Evolutionary conservation across 192 early-diverging fungal species (phyloP), one percentile per base, ranked within the genome.

Genomic region (Gigaspora rosea): DNA sequence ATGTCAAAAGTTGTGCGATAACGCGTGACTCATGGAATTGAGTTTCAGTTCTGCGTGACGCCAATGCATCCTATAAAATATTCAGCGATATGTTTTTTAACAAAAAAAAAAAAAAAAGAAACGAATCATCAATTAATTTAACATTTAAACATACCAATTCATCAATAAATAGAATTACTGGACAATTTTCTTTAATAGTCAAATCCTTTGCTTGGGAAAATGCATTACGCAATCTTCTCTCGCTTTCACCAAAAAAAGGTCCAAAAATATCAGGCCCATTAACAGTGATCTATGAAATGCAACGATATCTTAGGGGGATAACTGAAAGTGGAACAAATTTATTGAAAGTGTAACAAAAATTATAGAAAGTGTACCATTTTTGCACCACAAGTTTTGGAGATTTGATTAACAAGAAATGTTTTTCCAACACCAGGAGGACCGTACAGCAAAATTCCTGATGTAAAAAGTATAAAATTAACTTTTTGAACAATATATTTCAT

Each of bases 361-460:
- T n/a, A 27, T 27, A 27, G 27, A 77, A 32, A 3, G 80, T 87
- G 12, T 81, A 87, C 86, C 84, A 96, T 80, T n/a, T 84, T 83
- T n/a, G 94, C 91, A 7, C 76, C 69, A 68, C 92, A 95, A 0
- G 78, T 80, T 22, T 83, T 80, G 33, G 94, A 88, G 12, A 96
- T 83, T 3, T 84, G 84, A 2, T 86, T 83, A 1, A 98, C 96
- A 6, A 98, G 81, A 32, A 89, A 88, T 4, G 97, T 99, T 75
- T 99, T 99, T 22, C 97, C 97, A 2, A 97, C 94, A 33, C 97
- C 97, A 0, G 97, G 95, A 10, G 95, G 95, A 2, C 97, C 97
- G 78, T 97, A 92, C 0, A 99, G 79, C 10, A 99, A 84, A 10
- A 97, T 90, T 27, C 27, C 27, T 27, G 27, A 27, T 27, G 1